Evolutionary conservation across 2,329 filamentous ascomycete genomes (phyloP), one percentile per base, ranked within the genome.

Genomic region (Beauveria brongniartii): DNA sequence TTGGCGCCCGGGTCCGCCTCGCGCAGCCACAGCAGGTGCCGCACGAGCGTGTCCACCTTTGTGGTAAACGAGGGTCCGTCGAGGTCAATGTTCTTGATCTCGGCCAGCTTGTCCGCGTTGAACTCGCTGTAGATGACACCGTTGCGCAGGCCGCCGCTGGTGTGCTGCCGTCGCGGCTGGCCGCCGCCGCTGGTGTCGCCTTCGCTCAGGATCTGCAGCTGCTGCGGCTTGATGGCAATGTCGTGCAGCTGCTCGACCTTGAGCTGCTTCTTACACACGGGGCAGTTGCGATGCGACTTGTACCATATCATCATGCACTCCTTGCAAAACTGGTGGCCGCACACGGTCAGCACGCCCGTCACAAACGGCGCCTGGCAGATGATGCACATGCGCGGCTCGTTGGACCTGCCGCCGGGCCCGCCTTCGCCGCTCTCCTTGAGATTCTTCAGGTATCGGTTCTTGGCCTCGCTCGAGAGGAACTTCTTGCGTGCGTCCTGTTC

Each of bases 291-390:
- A 66, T 92, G 86, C 37, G 83, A 79, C 61, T 78, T 80, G 77
- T 88, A 91, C 94, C 94, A 97, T 14, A 85, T 67, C 43, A 80
- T 79, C 66, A 97, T 87, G 72, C 94, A 97, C 30, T 91, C 89
- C 68, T 91, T 92, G 77, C 93, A 97, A 70, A 92, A 97, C 65
- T 91, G 85, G 70, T 99, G 94, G 0, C 93, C 93, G 70, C 94
- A 97, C 1, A 91, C 82, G 0, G 93, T 97, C 63, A 93, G 78
- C 57, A 89, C 84, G 58, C 93, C 93, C n/a, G 85, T 78, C 62
- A 88, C 86, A 67, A 97, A 96, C 0, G 79, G 70, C 12, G 82
- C 81, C 68, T 90, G 87, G 70, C 94, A 99, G 66, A 99, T 97
- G 60, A 95, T 84, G 70, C 94, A 99, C 55, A 89, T 85, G 34